Percentiles rank a stretch among this genome's conserved stretches.
These are phyloP conservation scores for Curvularia eragrostidis DNA, from an alignment of 2,329 filamentous ascomycete species.

Conservation along the genomic window DNA sequence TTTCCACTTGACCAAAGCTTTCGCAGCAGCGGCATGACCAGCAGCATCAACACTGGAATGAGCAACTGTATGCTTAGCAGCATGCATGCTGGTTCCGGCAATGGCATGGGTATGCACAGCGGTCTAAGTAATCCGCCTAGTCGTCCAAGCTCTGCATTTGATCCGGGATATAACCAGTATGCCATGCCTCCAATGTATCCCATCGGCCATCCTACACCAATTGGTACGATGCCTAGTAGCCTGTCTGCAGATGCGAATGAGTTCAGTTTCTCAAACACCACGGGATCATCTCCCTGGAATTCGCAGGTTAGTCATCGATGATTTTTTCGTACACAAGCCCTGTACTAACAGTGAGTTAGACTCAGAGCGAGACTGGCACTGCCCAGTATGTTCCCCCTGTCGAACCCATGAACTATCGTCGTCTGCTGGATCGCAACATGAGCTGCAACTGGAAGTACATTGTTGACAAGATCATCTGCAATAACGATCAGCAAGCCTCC, in stretches of 20 bases:
- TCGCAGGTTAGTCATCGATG: slow-evolving; percentile 34
- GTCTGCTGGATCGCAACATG: slow-evolving; percentile 91
- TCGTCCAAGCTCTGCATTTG: slow-evolving; percentile 49
- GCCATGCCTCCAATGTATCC: slow-evolving; percentile 36
- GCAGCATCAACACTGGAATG: slow-evolving; percentile 22
- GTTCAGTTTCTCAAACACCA: slow-evolving; percentile 47
- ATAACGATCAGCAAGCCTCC: slow-evolving; percentile 98
- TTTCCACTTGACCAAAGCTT: slow-evolving; percentile 47
- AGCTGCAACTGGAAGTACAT: slow-evolving; percentile 99
- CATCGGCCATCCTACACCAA: slow-evolving; percentile 42
- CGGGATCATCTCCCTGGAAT: slow-evolving; percentile 51
- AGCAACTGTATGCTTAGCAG: slow-evolving; percentile 22
- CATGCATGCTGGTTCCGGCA: slow-evolving; percentile 10
- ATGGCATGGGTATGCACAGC: slow-evolving; percentile 19
- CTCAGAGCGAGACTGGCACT: slow-evolving; percentile 33
- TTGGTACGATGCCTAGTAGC: slow-evolving; percentile 49
- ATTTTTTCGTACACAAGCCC: too few relatives aligned
- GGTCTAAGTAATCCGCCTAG: slow-evolving; percentile 42
- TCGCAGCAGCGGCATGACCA: slow-evolving; percentile 31
- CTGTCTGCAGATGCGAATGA: slow-evolving; percentile 57
- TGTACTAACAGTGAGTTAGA: slow-evolving; percentile 26
- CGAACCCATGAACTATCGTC: slow-evolving; percentile 95
- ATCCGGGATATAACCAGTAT: slow-evolving; percentile 45
- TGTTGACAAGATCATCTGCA: slow-evolving; percentile 98
- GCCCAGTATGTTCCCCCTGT: slow-evolving; percentile 80